Evolutionary conservation across 139 green algal species (phyloP), one percentile per base, ranked within the genome.

Genomic region (Coelastrella sp.): DNA sequence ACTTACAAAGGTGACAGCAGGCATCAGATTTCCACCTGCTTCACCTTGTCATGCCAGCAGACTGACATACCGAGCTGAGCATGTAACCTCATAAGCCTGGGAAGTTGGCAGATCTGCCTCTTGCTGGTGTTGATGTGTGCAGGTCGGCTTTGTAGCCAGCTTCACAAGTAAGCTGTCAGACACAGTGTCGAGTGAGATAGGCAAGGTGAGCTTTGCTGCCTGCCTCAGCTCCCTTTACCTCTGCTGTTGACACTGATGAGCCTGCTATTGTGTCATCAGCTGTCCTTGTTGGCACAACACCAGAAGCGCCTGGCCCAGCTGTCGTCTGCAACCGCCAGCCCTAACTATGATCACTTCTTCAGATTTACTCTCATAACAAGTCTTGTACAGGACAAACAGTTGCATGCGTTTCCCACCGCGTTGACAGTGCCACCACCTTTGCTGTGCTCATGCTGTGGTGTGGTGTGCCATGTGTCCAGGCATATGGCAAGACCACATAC

Each of bases 121-220:
- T 24, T 80, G 84, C 58, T 24, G 14, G 35, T 87, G 35, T n/a
- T 91, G 27, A 82, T 83, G 25, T 7, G 27, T n/a, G 57, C 87
- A 93, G 90, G 82, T 95, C 15, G 93, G 93, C 25, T 95, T 93
- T 82, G 93, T 95, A 20, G 93, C 93, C 7, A 92, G 89, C 87
- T 93, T 95, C 72, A 93, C 91, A 76, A 95, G 96, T 92, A 99
- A 99, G 92, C 94, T 99, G 6, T 96, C 95, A 0, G 98, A 99
- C 93, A 99, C 98, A 22, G 95, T 97, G 8, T 98, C 96, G 8
- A 98, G 94, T 24, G 98, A 99, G 91, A 93, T 99, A 11, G 98
- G 98, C 57, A 99, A 99, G 94, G 97, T 96, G 76, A 59, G 91
- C 7, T 24, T 8, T 19, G 15, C 68, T 10, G 10, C 68, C n/a